phyloP scores from a whole-genome alignment of 192 early-diverging fungal species.

The Backusella sp. region DNA sequence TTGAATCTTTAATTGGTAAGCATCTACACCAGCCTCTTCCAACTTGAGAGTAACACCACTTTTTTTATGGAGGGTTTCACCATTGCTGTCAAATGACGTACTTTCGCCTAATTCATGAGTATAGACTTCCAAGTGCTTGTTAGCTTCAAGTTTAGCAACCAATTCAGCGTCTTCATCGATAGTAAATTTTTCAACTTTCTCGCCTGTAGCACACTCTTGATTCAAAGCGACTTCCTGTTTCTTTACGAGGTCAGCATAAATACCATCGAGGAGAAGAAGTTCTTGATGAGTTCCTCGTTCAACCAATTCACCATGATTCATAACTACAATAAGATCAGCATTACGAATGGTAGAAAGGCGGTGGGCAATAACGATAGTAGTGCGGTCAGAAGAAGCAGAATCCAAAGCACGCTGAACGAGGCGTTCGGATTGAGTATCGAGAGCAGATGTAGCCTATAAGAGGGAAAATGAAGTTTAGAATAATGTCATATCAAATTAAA shows the following conservation, averaged over 20 bases:
- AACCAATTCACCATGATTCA: constrained; percentile 63
- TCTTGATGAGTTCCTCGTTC: constrained; percentile 78
- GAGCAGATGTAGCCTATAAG: constrained; percentile 69
- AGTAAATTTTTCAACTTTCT: constrained; percentile 16
- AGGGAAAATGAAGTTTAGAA: constrained; percentile 76
- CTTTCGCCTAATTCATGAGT: constrained; percentile 34
- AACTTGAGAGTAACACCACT: not conserved
- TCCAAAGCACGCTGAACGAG: constrained; percentile 71
- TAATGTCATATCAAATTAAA: constrained; percentile 37
- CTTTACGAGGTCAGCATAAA: constrained; percentile 64
- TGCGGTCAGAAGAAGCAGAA: constrained; percentile 57
- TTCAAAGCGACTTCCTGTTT: constrained; percentile 57
- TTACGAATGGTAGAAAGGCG: constrained; percentile 73
- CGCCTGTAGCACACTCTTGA: constrained; percentile 18
- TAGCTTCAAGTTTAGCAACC: constrained; percentile 1
- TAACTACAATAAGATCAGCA: constrained; percentile 81
- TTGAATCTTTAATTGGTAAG: constrained; percentile 34
- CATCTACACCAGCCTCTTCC: not conserved
- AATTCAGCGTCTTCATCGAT: constrained; percentile 1
- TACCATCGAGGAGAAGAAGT: constrained; percentile 58
- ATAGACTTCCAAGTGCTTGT: not conserved
- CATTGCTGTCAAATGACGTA: constrained; percentile 30
- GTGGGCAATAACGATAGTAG: constrained; percentile 73
- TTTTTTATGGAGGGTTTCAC: constrained; percentile 2
- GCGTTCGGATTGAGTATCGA: constrained; percentile 71